These are phyloP conservation scores for Geosmithia flava DNA, from an alignment of 2,329 filamentous ascomycete species.

Conservation along the genomic window DNA sequence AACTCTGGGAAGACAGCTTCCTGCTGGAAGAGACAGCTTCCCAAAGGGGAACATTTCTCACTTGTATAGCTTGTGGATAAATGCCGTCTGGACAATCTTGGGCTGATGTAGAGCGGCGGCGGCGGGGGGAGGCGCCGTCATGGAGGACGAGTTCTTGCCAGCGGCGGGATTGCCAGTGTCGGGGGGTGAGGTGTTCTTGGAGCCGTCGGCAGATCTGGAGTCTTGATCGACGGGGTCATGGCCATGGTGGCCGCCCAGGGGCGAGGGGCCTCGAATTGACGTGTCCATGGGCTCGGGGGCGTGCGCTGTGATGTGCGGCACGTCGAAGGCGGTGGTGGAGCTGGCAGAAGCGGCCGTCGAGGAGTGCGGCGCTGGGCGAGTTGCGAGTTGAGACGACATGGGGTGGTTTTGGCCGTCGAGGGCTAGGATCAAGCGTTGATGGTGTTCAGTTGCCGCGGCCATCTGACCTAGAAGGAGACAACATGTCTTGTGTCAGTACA, in stretches of 20 bases:
- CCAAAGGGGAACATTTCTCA: slow-evolving; percentile 28
- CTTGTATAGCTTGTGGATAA: slow-evolving; percentile 99
- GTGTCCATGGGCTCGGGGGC: slow-evolving; percentile 29
- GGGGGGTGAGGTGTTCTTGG: slow-evolving; percentile 22
- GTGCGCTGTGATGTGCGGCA: background rate
- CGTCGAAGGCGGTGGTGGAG: background rate
- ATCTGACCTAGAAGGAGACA: background rate
- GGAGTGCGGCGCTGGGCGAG: background rate
- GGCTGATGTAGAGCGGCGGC: slow-evolving; percentile 77
- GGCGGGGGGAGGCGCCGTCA: slow-evolving; percentile 38
- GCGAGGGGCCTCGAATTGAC: slow-evolving; percentile 35
- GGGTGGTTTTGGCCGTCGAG: background rate
- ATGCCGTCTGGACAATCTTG: slow-evolving; percentile 96
- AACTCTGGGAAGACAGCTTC: background rate
- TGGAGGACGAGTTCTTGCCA: slow-evolving; percentile 20
- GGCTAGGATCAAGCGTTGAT: background rate
- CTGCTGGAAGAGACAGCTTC: too few relatives aligned
- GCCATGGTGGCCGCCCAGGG: slow-evolving; percentile 39
- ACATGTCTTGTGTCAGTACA: background rate
- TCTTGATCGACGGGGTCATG: slow-evolving; percentile 28
- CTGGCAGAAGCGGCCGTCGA: background rate
- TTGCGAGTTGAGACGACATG: background rate
- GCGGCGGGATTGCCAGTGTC: slow-evolving; percentile 18
- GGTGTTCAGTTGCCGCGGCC: background rate
- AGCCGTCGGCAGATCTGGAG: slow-evolving; percentile 19